phyloP scores from a whole-genome alignment of 441 rosid genomes.

The Arabidopsis lyrata region DNA sequence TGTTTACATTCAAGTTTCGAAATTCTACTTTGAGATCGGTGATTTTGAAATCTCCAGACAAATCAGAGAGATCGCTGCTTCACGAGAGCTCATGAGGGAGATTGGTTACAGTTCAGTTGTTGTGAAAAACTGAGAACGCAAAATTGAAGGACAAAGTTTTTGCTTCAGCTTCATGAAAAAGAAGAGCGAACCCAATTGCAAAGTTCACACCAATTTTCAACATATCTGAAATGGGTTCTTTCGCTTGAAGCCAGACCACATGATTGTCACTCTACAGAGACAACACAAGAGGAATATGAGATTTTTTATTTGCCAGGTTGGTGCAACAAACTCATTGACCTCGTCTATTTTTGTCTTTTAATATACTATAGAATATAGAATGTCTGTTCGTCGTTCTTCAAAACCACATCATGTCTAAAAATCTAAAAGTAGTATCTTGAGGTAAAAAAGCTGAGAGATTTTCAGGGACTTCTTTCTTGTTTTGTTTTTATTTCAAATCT shows the following conservation, averaged over 20 bases:
- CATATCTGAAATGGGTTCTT: constrained; percentile 47
- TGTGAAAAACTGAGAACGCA: constrained; percentile 36
- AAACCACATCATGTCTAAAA: constrained; percentile 13
- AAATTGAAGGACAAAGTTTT: constrained; percentile 20
- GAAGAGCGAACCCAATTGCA: constrained; percentile 35
- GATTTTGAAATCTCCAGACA: constrained; percentile 61
- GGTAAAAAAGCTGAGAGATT: not conserved
- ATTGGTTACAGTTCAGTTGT: constrained; percentile 67
- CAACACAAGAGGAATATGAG: constrained; percentile 29
- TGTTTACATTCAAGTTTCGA: constrained; percentile 63
- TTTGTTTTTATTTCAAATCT: constrained; percentile 29
- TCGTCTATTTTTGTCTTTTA: constrained; percentile 19
- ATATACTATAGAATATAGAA: constrained; percentile 9
- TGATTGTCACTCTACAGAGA: constrained; percentile 44
- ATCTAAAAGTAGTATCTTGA: constrained; percentile 34
- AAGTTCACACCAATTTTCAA: constrained; percentile 18
- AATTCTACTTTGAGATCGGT: constrained; percentile 72
- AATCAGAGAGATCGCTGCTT: constrained; percentile 56
- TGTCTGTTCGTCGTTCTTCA: not conserved
- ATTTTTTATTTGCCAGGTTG: constrained; percentile 47
- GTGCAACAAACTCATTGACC: constrained; percentile 49
- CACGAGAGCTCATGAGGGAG: constrained; percentile 59
- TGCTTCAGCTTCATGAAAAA: constrained; percentile 37
- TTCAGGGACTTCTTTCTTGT: constrained; percentile 24
- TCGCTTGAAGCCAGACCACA: constrained; percentile 57